These are phyloP conservation scores for Plectranthus barbatus DNA, from an alignment of 257 asterid genomes.

Conservation along the genomic window DNA sequence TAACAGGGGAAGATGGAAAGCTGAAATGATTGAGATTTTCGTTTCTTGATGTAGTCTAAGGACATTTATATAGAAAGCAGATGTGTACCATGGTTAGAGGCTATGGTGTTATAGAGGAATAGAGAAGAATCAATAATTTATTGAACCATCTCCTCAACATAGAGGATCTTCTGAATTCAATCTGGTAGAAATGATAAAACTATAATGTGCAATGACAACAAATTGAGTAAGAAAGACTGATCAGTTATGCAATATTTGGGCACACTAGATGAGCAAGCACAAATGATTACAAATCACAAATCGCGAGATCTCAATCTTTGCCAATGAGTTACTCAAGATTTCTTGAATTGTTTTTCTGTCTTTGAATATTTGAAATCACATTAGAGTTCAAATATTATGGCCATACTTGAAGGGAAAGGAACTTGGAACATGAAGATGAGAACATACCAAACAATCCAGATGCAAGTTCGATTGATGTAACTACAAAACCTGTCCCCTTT, in stretches of 20 bases:
- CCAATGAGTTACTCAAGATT: too few species aligned
- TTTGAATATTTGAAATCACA: not conserved
- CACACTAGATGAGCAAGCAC: too few species aligned
- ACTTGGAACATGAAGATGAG: too few species aligned
- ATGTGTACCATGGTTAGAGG: conserved; percentile 14
- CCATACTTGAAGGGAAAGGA: not conserved
- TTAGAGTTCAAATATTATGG: not conserved
- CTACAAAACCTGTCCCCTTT: not conserved
- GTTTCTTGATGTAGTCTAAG: not conserved
- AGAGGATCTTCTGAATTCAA: conserved; percentile 13
- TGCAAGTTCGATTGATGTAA: not conserved
- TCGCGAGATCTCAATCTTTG: too few species aligned
- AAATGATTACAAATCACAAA: too few species aligned
- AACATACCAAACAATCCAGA: not conserved
- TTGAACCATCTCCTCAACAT: conserved; percentile 18
- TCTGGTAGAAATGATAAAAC: conserved; percentile 10
- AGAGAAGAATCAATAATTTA: conserved; percentile 14
- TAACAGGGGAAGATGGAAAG: not conserved
- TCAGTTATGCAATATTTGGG: not conserved
- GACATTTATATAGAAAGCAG: not conserved
- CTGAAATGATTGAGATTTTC: not conserved
- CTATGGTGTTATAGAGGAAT: conserved; percentile 9
- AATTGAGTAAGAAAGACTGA: not conserved
- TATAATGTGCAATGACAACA: conserved; percentile 8
- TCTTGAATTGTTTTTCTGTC: not conserved